Percentiles rank a stretch among this genome's conserved stretches.
phyloP scores from a whole-genome alignment of 441 rosid species.

The Jatropha multifida region DNA sequence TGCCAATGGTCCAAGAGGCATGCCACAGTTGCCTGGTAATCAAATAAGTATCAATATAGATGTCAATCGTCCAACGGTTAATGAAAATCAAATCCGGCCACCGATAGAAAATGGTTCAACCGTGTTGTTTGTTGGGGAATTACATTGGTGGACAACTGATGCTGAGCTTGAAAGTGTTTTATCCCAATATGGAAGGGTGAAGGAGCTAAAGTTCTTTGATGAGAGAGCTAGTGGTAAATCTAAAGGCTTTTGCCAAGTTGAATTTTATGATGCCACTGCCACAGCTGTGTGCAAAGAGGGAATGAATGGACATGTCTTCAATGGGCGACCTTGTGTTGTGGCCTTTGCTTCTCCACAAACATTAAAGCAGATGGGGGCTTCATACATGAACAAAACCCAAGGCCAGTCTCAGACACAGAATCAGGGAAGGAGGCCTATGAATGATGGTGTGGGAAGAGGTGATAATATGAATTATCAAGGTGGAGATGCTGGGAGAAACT shows the following conservation, averaged over 20 bases:
- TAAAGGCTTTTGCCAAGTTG: slow-evolving; percentile 94
- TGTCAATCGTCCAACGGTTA: slow-evolving; percentile 41
- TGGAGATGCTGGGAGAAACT: slow-evolving; percentile 79
- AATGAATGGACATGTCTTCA: slow-evolving; percentile 78
- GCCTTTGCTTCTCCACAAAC: slow-evolving; percentile 94
- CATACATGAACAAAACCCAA: slow-evolving; percentile 61
- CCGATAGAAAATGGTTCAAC: slow-evolving; percentile 51
- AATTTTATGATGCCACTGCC: slow-evolving; percentile 67
- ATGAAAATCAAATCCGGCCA: slow-evolving; percentile 63
- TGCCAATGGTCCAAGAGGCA: slow-evolving; percentile 43
- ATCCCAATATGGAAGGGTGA: slow-evolving; percentile 79
- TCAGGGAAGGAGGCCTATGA: slow-evolving; percentile 63
- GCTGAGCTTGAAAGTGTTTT: slow-evolving; percentile 80
- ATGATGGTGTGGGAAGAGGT: slow-evolving; percentile 66
- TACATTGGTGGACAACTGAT: slow-evolving; percentile 99
- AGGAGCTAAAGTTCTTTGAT: slow-evolving; percentile 86
- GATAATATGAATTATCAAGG: slow-evolving; percentile 70
- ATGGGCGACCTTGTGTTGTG: slow-evolving; percentile 93
- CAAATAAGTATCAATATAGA: slow-evolving; percentile 51
- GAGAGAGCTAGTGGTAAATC: slow-evolving; percentile 96
- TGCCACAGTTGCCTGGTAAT: slow-evolving; percentile 47
- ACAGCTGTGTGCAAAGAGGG: slow-evolving; percentile 90
- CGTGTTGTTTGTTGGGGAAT: slow-evolving; percentile 82
- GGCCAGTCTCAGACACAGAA: slow-evolving; percentile 60
- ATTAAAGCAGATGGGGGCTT: slow-evolving; percentile 79